Conservation (phyloP, 208 protist species). For the Acanthamoeba divionensis region DNA sequence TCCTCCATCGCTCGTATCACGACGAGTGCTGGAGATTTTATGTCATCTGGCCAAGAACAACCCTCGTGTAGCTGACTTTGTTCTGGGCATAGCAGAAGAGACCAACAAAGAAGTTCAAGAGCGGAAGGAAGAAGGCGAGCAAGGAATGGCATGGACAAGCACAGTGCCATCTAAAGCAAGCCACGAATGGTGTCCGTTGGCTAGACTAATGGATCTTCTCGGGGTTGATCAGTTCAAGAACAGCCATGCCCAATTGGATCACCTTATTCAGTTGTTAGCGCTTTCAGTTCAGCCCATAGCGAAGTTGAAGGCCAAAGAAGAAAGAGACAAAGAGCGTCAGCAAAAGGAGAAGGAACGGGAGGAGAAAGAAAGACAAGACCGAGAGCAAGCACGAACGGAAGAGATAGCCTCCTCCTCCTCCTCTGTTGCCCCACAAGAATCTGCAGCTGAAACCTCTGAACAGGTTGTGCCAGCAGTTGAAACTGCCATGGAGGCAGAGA, state of each 20-base stretch:
- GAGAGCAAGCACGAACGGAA: no score
- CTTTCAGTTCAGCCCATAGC: constrained; percentile 24
- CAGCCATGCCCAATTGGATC: constrained; percentile 22
- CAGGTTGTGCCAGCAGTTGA: no score
- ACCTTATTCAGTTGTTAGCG: constrained; percentile 14
- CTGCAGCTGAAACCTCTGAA: background rate
- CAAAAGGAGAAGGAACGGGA: background rate
- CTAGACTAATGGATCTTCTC: constrained; percentile 22
- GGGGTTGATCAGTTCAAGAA: constrained; percentile 34
- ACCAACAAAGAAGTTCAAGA: background rate
- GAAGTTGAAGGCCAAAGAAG: constrained; percentile 4
- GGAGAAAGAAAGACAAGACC: background rate
- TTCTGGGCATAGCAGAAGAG: background rate
- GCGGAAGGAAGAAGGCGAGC: background rate
- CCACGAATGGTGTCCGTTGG: constrained; percentile 23
- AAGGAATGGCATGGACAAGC: background rate
- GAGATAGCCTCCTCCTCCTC: background rate
- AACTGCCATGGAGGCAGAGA: background rate
- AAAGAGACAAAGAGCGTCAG: background rate
- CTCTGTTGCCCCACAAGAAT: background rate
- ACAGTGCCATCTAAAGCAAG: background rate
- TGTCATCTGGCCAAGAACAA: constrained; percentile 50
- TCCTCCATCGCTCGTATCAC: constrained; percentile 1
- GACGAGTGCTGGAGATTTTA: constrained; percentile 37
- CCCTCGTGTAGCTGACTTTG: constrained; percentile 26